Conservation (phyloP, 805 yeast genomes). For the Kodamaea neixiangensis region DNA sequence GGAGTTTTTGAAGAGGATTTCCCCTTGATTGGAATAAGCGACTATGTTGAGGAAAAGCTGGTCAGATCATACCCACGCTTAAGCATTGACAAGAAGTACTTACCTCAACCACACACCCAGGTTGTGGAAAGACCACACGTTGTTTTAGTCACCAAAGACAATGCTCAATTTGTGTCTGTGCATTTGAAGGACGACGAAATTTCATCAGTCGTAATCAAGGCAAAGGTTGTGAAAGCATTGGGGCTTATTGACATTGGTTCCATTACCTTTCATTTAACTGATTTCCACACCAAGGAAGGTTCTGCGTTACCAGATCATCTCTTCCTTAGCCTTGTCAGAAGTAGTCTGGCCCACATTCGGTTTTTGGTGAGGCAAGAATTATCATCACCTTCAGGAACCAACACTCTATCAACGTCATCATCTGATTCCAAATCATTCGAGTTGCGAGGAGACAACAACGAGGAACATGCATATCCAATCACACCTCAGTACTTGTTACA, state of each 20-base stretch:
- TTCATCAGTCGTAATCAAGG: slow-evolving; percentile 36
- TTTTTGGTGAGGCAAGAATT: slow-evolving; percentile 36
- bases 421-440: slow-evolving; percentile 59
- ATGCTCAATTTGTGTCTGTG: slow-evolving; percentile 53
- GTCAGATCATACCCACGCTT: not conserved
- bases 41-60: not conserved
- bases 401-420: slow-evolving; percentile 47
- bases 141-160: slow-evolving; percentile 67
- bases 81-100: slow-evolving; percentile 24
- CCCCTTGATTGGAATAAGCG: not conserved
- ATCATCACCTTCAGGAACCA: slow-evolving; percentile 31
- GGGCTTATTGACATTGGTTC: slow-evolving; percentile 33
- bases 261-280: slow-evolving; percentile 61
- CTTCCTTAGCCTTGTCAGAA: slow-evolving; percentile 36
- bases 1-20: not conserved
- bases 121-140: slow-evolving; percentile 18
- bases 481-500: slow-evolving; percentile 71
- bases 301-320: slow-evolving; percentile 53
- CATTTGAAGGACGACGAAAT: slow-evolving; percentile 25
- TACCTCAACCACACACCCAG: slow-evolving; percentile 21
- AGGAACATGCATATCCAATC: slow-evolving; percentile 51
- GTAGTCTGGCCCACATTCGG: slow-evolving; percentile 32
- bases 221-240: slow-evolving; percentile 37
- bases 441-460: slow-evolving; percentile 40
- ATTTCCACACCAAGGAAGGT: slow-evolving; percentile 62